These are phyloP conservation scores for Prunus persica DNA, from an alignment of 306 rosid species.

Conservation along the genomic window Prunus_persica_NCBIv2 NC_034009.1:3340501-3341000, in stretches of 20 bases:
- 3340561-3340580: slow-evolving; percentile 66
- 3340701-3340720: slow-evolving; percentile 94
- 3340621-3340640: slow-evolving; percentile 48
- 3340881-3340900: slow-evolving; percentile 27
- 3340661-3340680: slow-evolving; percentile 15
- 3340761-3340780: slow-evolving; percentile 74
- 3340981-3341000: slow-evolving; percentile 43
- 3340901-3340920: slow-evolving; percentile 50
- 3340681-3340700: slow-evolving; percentile 52
- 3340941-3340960: slow-evolving; percentile 63
- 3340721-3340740: slow-evolving; percentile 61
- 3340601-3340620: slow-evolving; percentile 67
- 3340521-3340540: slow-evolving; percentile 89
- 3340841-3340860: slow-evolving; percentile 25
- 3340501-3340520: slow-evolving; percentile 99
- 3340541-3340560: slow-evolving; percentile 88
- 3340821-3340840: slow-evolving; percentile 23
- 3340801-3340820: slow-evolving; percentile 33
- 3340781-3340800: slow-evolving; percentile 71
- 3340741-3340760: slow-evolving; percentile 53
- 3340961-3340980: slow-evolving; percentile 67
- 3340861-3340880: slow-evolving; percentile 52
- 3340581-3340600: slow-evolving; percentile 92
- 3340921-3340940: slow-evolving; percentile 51
- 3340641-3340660: slow-evolving; percentile 39